Percentiles rank a stretch among this genome's conserved stretches.
Conservation (phyloP, 2,329 filamentous ascomycete species). For the Ascochyta rabiei region DNA sequence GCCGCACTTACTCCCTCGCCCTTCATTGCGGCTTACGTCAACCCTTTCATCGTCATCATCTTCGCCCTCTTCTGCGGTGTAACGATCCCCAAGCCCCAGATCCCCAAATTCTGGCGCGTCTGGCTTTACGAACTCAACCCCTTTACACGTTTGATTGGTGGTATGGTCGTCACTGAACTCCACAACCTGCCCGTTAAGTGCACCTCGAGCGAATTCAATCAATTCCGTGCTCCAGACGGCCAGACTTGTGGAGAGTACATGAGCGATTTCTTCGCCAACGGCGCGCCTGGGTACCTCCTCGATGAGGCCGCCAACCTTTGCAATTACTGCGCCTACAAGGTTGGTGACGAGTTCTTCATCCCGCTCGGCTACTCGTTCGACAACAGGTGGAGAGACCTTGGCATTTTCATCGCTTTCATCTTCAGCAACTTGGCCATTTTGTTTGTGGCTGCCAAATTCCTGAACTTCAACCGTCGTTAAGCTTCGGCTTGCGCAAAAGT, state of each 20-base stretch:
- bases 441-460: conserved; percentile 60
- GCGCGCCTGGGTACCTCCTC: conserved; percentile 75
- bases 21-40: conserved; percentile 79
- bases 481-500: conserved; percentile 9
- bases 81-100: conserved; percentile 77
- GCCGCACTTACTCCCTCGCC: conserved; percentile 78
- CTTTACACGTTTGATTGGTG: conserved; percentile 80
- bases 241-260: conserved; percentile 79
- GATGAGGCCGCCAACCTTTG: conserved; percentile 70
- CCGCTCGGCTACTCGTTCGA: conserved; percentile 70
- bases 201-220: conserved; percentile 65
- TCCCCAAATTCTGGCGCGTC: conserved; percentile 76
- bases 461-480: conserved; percentile 54
- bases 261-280: conserved; percentile 68
- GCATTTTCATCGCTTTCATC: conserved; percentile 78
- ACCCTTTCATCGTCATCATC: conserved; percentile 68
- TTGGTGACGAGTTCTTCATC: conserved; percentile 80
- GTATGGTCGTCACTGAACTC: conserved; percentile 79
- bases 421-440: conserved; percentile 74
- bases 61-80: conserved; percentile 90
- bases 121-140: conserved; percentile 86
- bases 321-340: conserved; percentile 79
- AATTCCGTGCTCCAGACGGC: conserved; percentile 69
- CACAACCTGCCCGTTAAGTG: conserved; percentile 70
- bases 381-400: conserved; percentile 80